Conservation (phyloP, 2,329 filamentous ascomycete genomes). For the Phialophora expanda region DNA sequence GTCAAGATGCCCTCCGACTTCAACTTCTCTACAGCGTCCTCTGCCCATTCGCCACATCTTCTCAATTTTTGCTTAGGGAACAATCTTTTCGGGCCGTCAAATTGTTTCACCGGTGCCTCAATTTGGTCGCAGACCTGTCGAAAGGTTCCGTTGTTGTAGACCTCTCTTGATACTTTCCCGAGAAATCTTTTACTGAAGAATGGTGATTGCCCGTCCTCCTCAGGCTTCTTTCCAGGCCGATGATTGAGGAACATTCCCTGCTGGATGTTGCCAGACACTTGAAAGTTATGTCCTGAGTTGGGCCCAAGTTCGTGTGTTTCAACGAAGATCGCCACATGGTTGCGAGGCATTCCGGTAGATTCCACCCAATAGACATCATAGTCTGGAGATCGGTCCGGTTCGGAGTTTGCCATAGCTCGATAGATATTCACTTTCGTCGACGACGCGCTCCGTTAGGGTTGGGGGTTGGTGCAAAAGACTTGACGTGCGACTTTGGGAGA, state of each 20-base stretch:
- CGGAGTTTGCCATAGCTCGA: slow-evolving; percentile 6
- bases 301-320: slow-evolving; percentile 27
- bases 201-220: slow-evolving; percentile 28
- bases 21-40: slow-evolving; percentile 17
- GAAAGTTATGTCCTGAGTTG: slow-evolving; percentile 22
- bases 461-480: neutral
- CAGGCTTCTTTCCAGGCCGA: slow-evolving; percentile 23
- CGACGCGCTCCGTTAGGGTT: neutral
- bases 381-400: slow-evolving; percentile 8
- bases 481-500: neutral
- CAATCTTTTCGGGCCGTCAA: slow-evolving; percentile 21
- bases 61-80: slow-evolving; percentile 21
- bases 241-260: slow-evolving; percentile 26
- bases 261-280: slow-evolving; percentile 27
- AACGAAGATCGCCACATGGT: slow-evolving; percentile 28
- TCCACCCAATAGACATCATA: slow-evolving; percentile 28
- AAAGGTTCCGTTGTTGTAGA: slow-evolving; percentile 25
- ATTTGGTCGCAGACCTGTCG: slow-evolving; percentile 24
- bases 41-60: slow-evolving; percentile 23
- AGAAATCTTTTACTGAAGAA: slow-evolving; percentile 23
- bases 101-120: slow-evolving; percentile 22
- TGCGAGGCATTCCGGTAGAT: slow-evolving; percentile 22
- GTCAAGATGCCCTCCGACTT: slow-evolving; percentile 5
- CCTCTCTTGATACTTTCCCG: slow-evolving; percentile 18
- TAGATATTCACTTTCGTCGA: neutral